Evolutionary conservation across 164 flowering plant species (phyloP).

Genomic region (Litsea cubeba): DNA sequence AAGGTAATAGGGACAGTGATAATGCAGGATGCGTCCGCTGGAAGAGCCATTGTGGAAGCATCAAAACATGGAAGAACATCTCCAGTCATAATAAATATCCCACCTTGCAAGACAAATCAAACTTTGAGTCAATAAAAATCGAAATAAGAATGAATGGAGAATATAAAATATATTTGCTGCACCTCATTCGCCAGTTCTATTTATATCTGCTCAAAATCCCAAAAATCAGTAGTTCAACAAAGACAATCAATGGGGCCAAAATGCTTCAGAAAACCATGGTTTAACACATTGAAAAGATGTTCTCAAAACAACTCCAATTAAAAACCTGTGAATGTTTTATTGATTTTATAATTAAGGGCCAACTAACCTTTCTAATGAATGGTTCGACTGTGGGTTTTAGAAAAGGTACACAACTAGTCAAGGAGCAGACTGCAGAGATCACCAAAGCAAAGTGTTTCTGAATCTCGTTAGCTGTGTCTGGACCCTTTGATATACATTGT

Average conservation of each 20-base stretch:
- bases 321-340: no score
- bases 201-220: neutral
- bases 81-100: constrained; percentile 95
- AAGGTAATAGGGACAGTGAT: constrained; percentile 95
- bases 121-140: neutral
- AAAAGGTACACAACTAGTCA: no score
- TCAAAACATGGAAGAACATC: constrained; percentile 99
- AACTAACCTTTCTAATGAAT: no score
- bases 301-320: neutral
- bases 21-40: constrained; percentile 80
- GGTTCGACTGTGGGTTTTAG: no score
- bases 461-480: no score
- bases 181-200: neutral
- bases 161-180: neutral
- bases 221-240: neutral
- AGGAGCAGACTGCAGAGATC: no score
- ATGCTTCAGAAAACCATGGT: neutral
- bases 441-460: no score
- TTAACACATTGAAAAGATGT: neutral
- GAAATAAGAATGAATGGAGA: neutral
- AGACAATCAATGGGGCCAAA: neutral
- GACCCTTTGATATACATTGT: no score
- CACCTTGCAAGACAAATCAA: constrained; percentile 51
- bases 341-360: no score
- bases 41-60: constrained; percentile 74